Base-by-base conservation (phyloP, 139 green algal species). In the Tetraselmis striata region DNA sequence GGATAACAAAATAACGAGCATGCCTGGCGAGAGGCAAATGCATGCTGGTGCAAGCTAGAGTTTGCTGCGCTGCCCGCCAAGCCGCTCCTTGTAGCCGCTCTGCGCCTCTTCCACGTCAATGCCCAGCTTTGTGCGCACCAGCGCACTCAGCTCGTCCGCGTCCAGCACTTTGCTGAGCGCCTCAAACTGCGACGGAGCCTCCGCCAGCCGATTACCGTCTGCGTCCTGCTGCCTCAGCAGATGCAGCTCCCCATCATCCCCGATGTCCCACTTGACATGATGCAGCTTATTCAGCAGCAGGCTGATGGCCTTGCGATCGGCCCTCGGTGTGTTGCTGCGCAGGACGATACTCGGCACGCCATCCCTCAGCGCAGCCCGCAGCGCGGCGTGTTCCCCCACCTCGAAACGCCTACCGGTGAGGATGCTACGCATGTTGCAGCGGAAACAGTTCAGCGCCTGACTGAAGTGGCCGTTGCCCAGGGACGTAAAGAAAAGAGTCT, bases 401-500 rank as follows among this genome's bases (percentile, higher is more conserved):
- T 76, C 31, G 77, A 59, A 81, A 22, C 26, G 30, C 76, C 76
- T 24, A 23, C 28, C 27, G 26, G 24, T 75, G 31, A 81, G 31
- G 76, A 81, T 81, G 77, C 28, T 59, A 30, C 28, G 27, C 5
- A 28, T 11, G 22, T 77, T 27, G 26, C 26, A 29, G 11, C 77
- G 77, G 28, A 59, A 45, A 24, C 29, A 31, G 77, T 81, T 81
- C 24, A 81, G 27, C 77, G 77, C 77, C 31, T 81, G 77, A 11
- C 28, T 81, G 77, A 81, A 81, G 77, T 81, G 77, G 27, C 77
- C 77, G 77, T 81, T 81, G 11, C 77, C 77, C 29, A 81, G 77
- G 11, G 77, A 81, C 11, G 28, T 31, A 22, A 67, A 67, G 45
- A 67, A 32, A 5, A 11, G 5, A 32, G 11, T 22, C 75, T 32